Evolutionary conservation across 306 rosid genomes (phyloP), one percentile per base, ranked within the genome.

Genomic region (Glycine tomentella): DNA sequence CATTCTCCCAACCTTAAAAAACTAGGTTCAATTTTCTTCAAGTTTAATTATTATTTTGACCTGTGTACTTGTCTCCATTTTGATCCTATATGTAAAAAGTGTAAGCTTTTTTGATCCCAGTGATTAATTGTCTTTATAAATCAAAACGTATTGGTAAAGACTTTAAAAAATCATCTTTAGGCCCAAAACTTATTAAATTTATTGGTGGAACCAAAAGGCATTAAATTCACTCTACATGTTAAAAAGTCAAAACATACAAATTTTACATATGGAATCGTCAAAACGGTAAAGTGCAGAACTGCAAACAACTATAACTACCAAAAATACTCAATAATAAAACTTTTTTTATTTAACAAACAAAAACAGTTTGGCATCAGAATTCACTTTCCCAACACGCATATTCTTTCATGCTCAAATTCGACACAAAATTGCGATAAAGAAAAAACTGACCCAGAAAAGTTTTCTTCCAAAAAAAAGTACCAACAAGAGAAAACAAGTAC

Each of bases 361-460:
- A 55, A 73, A 61, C 46, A 25, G 12, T 48, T 34, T 53, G 80
- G 20, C 65, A 33, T 36, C 57, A 80, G 16, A 80, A 14, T 53
- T 34, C 36, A 50, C 15, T 65, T 65, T 65, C 50, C 70, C 58
- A 73, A 55, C 7, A 53, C n/a, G n/a, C 59, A 55, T 46, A 82
- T 68, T 63, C 81, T 34, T 65, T 16, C 7, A 6, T 12, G 31
- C 15, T 73, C 66, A 62, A 63, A 68, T 4, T 69, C 9, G 36
- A 34, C 65, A 61, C 67, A 25, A 14, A 6, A 40, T 77, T 62
- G 62, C 16, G 42, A 70, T 36, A 58, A 81, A 14, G n/a, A n/a
- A n/a, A 36, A 36, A 36, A 73, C 51, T 33, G 31, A 20, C 38
- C 48, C 38, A 68, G 50, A 75, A 42, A 7, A 3, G 0, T 6